phyloP scores from a whole-genome alignment of 345 rosid genomes.

The Aquilaria yunnanensis region DNA sequence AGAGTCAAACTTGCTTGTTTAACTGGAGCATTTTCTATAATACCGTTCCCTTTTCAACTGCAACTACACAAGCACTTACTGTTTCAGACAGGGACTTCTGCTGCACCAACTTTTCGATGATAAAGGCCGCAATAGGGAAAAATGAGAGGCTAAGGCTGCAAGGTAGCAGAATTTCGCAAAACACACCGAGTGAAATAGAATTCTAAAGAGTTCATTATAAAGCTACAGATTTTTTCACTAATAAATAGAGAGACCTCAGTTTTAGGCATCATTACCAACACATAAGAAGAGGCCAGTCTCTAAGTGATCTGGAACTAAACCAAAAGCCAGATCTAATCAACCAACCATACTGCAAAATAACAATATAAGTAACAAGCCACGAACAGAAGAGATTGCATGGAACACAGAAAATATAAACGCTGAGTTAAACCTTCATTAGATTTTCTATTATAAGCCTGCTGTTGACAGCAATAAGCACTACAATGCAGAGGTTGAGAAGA shows the following conservation, averaged over 20 bases:
- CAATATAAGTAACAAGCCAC: not conserved
- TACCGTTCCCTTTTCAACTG: too few species aligned
- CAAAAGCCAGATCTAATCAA: slow-evolving; percentile 82
- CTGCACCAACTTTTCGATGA: slow-evolving; percentile 69
- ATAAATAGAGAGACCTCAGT: not conserved
- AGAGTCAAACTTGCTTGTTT: too few species aligned
- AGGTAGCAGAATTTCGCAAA: slow-evolving; percentile 14
- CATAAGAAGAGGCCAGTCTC: slow-evolving; percentile 99
- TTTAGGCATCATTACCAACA: slow-evolving; percentile 60
- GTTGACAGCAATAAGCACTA: slow-evolving; percentile 95
- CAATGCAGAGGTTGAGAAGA: slow-evolving; percentile 91
- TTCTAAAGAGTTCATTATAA: slow-evolving; percentile 1
- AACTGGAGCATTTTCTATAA: too few species aligned
- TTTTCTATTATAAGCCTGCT: slow-evolving; percentile 95
- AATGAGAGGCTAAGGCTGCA: slow-evolving; percentile 84
- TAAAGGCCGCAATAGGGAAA: slow-evolving; percentile 72
- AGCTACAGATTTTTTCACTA: slow-evolving; percentile 2
- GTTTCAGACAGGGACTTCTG: slow-evolving; percentile 45
- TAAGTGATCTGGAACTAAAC: slow-evolving; percentile 82
- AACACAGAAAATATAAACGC: not conserved
- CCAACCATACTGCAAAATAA: slow-evolving; percentile 84
- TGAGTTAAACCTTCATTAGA: slow-evolving; percentile 71
- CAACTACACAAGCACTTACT: slow-evolving; percentile 36
- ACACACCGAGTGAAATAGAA: not conserved
- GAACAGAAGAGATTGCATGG: not conserved